Evolutionary conservation across 2,329 filamentous ascomycete genomes (phyloP).

Genomic region (Cordyceps tenuipes): DNA sequence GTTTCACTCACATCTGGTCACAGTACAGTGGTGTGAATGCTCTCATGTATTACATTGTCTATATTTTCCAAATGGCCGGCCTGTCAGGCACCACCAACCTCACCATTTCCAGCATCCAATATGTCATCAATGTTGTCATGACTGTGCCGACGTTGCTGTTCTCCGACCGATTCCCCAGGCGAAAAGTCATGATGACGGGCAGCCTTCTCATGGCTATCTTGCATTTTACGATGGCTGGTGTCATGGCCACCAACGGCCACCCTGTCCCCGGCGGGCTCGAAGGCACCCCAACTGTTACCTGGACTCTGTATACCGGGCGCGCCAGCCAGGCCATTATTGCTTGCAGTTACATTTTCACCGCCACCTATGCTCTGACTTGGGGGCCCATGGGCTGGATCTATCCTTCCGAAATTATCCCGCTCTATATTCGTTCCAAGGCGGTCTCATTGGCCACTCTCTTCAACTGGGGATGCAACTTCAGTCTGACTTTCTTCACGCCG

Average conservation of each 20-base stretch:
- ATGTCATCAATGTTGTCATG: constrained; percentile 41
- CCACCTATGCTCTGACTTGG: constrained; percentile 33
- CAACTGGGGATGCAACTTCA: constrained; percentile 28
- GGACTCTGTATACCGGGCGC: constrained; percentile 18
- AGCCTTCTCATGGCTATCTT: constrained; percentile 53
- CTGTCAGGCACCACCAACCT: constrained; percentile 33
- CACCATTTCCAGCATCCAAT: constrained; percentile 42
- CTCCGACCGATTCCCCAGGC: constrained; percentile 48
- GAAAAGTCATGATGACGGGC: constrained; percentile 54
- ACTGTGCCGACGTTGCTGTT: constrained; percentile 40
- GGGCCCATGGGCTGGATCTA: constrained; percentile 39
- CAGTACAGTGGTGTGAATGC: constrained; percentile 42
- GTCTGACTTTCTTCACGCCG: constrained; percentile 25
- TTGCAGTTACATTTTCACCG: constrained; percentile 54
- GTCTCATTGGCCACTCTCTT: constrained; percentile 33
- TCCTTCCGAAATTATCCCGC: constrained; percentile 38
- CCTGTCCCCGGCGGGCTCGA: constrained; percentile 32
- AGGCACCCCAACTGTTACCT: constrained; percentile 28
- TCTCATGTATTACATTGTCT: constrained; percentile 44
- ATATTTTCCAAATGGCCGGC: constrained; percentile 22
- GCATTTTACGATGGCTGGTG: constrained; percentile 39
- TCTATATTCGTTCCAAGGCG: constrained; percentile 35
- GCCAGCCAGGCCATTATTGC: constrained; percentile 55
- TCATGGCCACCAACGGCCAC: constrained; percentile 36
- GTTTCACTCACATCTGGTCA: constrained; percentile 41